A percentile compares a stretch with the other conserved stretches of the same genome.
phyloP scores from a whole-genome alignment of 305 asterid species.

The Fraxinus sp. region DNA sequence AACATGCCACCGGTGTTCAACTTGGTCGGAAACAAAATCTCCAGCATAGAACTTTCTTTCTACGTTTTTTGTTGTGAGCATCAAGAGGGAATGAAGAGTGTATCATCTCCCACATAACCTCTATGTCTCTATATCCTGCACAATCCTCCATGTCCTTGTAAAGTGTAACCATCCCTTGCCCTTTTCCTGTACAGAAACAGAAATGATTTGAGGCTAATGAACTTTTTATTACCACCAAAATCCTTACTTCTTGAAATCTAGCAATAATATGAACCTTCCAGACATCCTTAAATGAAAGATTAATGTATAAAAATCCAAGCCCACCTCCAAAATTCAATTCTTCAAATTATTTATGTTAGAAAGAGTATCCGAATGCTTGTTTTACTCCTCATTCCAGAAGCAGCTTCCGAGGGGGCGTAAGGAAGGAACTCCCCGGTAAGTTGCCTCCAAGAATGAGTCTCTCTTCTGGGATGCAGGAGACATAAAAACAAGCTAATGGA shows the following conservation, averaged over 20 bases:
- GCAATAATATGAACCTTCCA: not conserved
- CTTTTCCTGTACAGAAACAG: slow-evolving; percentile 31
- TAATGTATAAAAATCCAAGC: not conserved
- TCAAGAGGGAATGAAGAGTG: slow-evolving; percentile 38
- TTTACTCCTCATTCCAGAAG: not conserved
- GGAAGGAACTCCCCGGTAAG: not conserved
- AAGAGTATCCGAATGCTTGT: not conserved
- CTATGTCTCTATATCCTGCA: slow-evolving; percentile 54
- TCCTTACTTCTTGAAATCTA: not conserved
- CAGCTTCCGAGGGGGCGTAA: not conserved
- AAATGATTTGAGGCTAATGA: not conserved
- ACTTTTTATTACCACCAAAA: not conserved
- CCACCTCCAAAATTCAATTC: not conserved
- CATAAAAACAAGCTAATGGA: not conserved
- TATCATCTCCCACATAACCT: slow-evolving; percentile 69
- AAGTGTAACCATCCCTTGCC: slow-evolving; percentile 39
- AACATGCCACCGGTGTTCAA: slow-evolving; percentile 4
- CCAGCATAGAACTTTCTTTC: slow-evolving; percentile 31
- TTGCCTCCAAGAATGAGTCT: not conserved
- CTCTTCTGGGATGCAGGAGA: not conserved
- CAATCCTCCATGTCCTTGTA: slow-evolving; percentile 63
- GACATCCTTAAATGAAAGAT: not conserved
- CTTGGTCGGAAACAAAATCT: slow-evolving; percentile 37
- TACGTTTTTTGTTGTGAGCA: slow-evolving; percentile 21
- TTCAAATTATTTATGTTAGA: not conserved